Base-by-base conservation (phyloP, 2,329 filamentous ascomycete species). In the Purpureocillium lavendulum region DNA sequence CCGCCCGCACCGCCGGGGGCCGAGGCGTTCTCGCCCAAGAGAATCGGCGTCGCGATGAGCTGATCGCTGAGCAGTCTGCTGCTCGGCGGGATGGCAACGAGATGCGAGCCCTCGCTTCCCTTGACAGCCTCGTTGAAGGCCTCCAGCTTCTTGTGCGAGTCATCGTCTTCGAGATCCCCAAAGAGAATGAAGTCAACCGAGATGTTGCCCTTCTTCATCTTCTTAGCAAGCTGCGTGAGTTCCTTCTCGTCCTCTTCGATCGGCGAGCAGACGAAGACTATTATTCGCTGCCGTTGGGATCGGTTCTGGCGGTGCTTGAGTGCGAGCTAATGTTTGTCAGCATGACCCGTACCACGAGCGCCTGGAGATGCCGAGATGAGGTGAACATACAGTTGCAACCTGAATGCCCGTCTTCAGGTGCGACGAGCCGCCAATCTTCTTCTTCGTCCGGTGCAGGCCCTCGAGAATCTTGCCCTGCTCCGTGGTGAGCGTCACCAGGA, bases 301-400 rank as follows among this genome's bases (percentile, higher is more conserved):
- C 95, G 95, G 70, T 98, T 97, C 68, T 95, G 89, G 55, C 92
- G 83, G 68, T 98, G 92, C 70, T 97, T 97, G 55, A 98, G 76
- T 31, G 92, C 92, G 54, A 98, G 77, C 89, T 96, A 16, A 33
- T 26, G 42, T 54, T 37, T 60, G 54, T 51, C 14, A 51, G 45
- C 21, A 11, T 26, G 6, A 7, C 11, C 10, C n/a, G 21, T 17
- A 26, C 29, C 3, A 13, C 30, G 16, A 14, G 5, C 15, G 15
- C 12, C 5, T n/a, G 9, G 10, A 17, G 16, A 13, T 7, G 2
- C 10, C 6, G n/a, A n/a, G n/a, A n/a, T n/a, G n/a, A n/a, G n/a
- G n/a, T n/a, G n/a, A 16, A 6, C 87, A 52, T 81, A 96, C 89
- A 58, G 84, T 83, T 40, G 92, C 92, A 46, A 98, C 87, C 65